Conservation (phyloP, 2,329 filamentous ascomycete species). For the Aspergillus aculeatus region DNA sequence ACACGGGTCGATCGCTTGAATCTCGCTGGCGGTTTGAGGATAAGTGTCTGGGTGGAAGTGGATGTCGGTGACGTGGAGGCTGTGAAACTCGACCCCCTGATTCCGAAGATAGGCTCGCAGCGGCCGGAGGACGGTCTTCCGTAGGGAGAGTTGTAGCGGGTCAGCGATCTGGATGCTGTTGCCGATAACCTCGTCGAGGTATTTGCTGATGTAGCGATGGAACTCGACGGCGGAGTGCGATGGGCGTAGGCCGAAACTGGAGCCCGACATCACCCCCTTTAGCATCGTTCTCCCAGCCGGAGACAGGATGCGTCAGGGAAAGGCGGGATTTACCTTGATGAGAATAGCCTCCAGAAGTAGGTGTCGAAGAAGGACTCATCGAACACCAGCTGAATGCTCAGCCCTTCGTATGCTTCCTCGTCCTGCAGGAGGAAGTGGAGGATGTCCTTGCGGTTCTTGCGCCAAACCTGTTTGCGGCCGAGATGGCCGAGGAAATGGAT, state of each 20-base stretch:
- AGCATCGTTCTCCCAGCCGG: neutral
- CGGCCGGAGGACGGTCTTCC: neutral
- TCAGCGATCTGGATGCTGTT: neutral
- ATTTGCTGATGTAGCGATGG: neutral
- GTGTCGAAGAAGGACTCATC: neutral
- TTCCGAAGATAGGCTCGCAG: neutral
- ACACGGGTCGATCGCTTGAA: neutral
- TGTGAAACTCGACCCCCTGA: neutral
- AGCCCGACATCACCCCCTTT: neutral
- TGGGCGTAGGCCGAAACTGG: neutral
- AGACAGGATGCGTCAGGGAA: neutral
- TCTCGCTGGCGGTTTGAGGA: neutral
- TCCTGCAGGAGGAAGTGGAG: neutral
- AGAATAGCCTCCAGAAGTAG: neutral
- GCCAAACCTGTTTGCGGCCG: neutral
- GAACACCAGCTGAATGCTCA: neutral
- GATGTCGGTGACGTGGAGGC: neutral
- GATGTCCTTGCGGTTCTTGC: neutral
- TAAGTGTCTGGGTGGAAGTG: neutral
- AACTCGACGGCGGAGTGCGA: slow-evolving; percentile 3
- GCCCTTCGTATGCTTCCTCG: neutral
- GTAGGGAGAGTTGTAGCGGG: neutral
- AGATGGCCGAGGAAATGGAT: neutral
- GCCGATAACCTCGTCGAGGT: neutral
- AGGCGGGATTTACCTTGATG: neutral